Evolutionary conservation across 257 asterid genomes (phyloP), one percentile per base, ranked within the genome.

Genomic region (Gynochthodes officinalis): DNA sequence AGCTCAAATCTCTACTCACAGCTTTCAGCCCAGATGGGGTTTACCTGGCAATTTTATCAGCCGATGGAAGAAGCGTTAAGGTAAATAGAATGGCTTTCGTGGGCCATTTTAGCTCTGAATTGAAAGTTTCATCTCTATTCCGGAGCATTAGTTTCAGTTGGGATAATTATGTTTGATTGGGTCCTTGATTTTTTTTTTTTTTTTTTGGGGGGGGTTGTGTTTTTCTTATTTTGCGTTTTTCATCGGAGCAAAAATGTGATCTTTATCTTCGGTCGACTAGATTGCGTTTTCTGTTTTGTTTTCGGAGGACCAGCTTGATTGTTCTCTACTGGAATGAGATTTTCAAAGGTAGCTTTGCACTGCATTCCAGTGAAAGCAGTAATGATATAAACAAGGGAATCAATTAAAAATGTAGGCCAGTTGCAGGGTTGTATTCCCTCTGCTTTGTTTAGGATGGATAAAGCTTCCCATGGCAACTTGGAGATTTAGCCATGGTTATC

Each of bases 1-100:
- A 73, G 64, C 69, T 74, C 12, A 81, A 74, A 40, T 62, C 82
- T 52, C 37, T 74, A 40, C 40, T 73, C 62, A 73, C 80, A 3
- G 73, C 77, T 30, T 81, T 74, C 60, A 74, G 75, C 62, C 59
- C 55, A 15, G 77, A 68, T 68, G 82, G 82, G 43, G 71, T 44
- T 27, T 81, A 64, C 60, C 82, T 77, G 13, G 77, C 79, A 19
- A 55, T 74, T 37, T 70, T 77, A 42, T 77, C 80, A 23, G 49
- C 75, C 7, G 73, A 77, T 48, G 80, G 69, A 70, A 63, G 69
- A 70, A 63, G 57, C 53, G 60, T 81, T 50, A 77, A 69, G 77
- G 84, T 81, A 74, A 64, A 72, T 63, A 52, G 14, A 39, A 28
- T 16, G 30, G 10, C 35, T 44, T 25, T 21, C 39, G 4, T 7